Evolutionary conservation across 257 asterid species (phyloP), one percentile per base, ranked within the genome.

Genomic region (Plantago elongata): DNA sequence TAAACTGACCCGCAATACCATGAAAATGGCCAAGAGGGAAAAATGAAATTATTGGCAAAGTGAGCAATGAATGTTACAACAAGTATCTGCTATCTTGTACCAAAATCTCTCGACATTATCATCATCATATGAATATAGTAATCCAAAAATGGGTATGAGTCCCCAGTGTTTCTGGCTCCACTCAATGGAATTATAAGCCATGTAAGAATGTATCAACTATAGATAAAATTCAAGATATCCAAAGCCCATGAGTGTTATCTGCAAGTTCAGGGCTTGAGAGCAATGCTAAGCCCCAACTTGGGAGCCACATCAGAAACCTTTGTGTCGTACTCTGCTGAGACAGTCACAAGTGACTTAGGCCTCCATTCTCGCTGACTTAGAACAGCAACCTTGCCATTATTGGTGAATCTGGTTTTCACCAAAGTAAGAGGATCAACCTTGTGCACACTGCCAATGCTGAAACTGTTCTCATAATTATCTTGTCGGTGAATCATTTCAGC

Each of bases 351-450:
- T 9, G 97, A 86, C 68, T 86, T 86, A 9, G 92, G 92, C 68
- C 97, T 76, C 97, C 97, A 89, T 69, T 83, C 88, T 40, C 86
- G 79, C 67, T 87, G 95, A 76, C 82, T 78, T 70, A 76, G 69
- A 45, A 84, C 38, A 43, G 94, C 94, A 60, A 87, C 62, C 72
- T 75, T 83, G 13, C 97, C 94, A 50, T 87, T 66, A 62, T 83
- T 82, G 0, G 94, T 81, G 75, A 89, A 77, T 67, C 86, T 77
- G 38, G 97, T 80, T 69, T 87, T 89, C n/a, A 89, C 68, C 40
- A 62, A 65, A 38, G 97, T 89, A 18, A 61, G 57, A 7, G 82
- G 82, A 64, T 87, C 95, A 12, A 87, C 56, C 60, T 38, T 78
- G 74, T 87, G 88, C 59, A 55, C 55, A 38, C 94, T 84, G 34